A percentile compares a stretch with the other conserved stretches of the same genome.
phyloP scores from a whole-genome alignment of 345 rosid species.

The Eucalyptus cladocalyx region DNA sequence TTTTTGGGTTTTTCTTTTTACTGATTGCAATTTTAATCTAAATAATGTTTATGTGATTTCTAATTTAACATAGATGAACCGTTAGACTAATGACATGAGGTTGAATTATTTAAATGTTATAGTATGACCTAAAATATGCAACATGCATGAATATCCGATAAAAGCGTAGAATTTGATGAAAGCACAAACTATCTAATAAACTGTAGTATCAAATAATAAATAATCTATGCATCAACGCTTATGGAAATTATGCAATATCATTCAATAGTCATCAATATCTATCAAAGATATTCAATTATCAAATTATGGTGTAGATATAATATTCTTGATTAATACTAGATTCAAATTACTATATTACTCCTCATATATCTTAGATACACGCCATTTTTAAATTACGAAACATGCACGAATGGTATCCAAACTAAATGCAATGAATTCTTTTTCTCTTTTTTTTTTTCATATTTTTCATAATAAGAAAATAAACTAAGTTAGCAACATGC shows the following conservation, averaged over 20 bases:
- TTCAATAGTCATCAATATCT: background rate
- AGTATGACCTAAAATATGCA: background rate
- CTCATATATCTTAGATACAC: background rate
- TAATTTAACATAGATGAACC: background rate
- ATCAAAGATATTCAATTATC: background rate
- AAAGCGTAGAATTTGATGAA: background rate
- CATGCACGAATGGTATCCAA: background rate
- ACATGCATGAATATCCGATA: background rate
- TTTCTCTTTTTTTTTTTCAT: too few species aligned
- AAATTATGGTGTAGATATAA: background rate
- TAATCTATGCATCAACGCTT: background rate
- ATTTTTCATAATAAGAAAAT: background rate
- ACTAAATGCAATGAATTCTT: background rate
- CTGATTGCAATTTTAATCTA: background rate
- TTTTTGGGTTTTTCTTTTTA: too few species aligned
- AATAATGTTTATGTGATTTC: background rate
- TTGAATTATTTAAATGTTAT: background rate
- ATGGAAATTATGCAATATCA: background rate
- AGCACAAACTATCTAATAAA: background rate
- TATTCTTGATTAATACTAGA: background rate
- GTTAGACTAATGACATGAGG: background rate
- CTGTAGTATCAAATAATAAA: background rate
- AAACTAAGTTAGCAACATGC: background rate
- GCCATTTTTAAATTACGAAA: background rate
- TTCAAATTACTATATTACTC: background rate